Evolutionary conservation across 2,329 filamentous ascomycete species (phyloP), one percentile per base, ranked within the genome.

Genomic region (Rutstroemia sp.): DNA sequence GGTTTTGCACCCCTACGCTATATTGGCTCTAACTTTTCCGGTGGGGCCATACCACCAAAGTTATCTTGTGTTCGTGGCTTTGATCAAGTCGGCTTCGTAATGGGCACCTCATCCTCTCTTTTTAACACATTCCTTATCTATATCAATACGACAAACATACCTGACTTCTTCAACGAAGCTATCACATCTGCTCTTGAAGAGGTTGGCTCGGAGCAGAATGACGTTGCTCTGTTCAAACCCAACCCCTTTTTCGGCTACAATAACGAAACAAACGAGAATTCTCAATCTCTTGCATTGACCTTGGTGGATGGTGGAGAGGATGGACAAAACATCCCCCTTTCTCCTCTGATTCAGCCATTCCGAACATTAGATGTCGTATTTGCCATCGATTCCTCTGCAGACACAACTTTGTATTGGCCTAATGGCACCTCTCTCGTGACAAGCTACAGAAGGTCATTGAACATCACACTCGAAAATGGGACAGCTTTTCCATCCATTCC

Each of bases 71-170:
- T 95, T 14, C 76, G 79, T 6, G 92, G 92, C 0, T 91, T 91
- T 60, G 92, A 96, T 71, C 91, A 90, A 64, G 80, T 81, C 23
- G 89, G 89, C 7, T 96, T 82, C 67, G 76, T 95, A 27, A 90
- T 95, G 82, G 91, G 90, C 50, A 95, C 91, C 0, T 90, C 86
- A 19, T 89, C 86, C 1, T 87, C 88, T 1, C 77, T 96, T 2
- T 96, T 96, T 78, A 96, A 95, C 73, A 76, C 84, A 64, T 80
- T 88, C 64, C 72, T 95, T 19, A 75, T 91, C 2, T 72, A 81
- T 92, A 92, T 69, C 89, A 89, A 0, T 94, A 92, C 74, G 83
- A 77, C 30, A 34, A 34, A 1, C 12, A 9, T 34, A 34, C 30
- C 30, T 34, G 9, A 34, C 4, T 34, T 34, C 12, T 34, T 34